Evolutionary conservation across 495 filamentous ascomycete species (phyloP), one percentile per base, ranked within the genome.

Genomic region (Penicillium fimorum): DNA sequence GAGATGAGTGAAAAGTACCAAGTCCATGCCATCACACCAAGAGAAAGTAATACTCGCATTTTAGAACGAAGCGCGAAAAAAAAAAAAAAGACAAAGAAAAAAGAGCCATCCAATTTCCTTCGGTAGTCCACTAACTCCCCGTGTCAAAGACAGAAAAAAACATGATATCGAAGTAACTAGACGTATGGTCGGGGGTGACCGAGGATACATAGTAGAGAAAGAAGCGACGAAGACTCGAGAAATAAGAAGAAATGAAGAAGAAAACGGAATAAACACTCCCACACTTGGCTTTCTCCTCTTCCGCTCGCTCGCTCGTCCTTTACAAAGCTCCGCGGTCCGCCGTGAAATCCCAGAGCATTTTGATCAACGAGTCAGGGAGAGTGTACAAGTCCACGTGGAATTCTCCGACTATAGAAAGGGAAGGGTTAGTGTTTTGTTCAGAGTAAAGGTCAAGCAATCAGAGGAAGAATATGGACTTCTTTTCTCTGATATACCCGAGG

Each of bases 321-420:
- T 60, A 79, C 51, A 76, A 56, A 54, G 58, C 74, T 15, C 70
- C 74, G 54, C 74, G 73, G 50, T 80, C 76, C 41, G 74, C 67
- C 13, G 84, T 82, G 71, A 89, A 92, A 41, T 96, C 95, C 92
- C 93, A 97, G 29, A 99, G 86, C 87, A 89, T 90, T 73, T 96
- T 96, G 64, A 82, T 77, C 43, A 82, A 60, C 15, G 73, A 66
- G 48, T 97, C 92, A 1, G 95, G 92, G 20, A 99, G 79, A 17
- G 95, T 97, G 73, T 96, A 97, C 18, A 99, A 81, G 66, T 99
- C 95, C 53, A 99, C 93, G 56, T 96, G 93, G 79, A 99, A 99
- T 74, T 99, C 95, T 59, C 95, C 95, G 67, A 90, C 91, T 53
- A 7, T 7, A 15, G 27, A n/a, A 35, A 13, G 48, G 11, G 7